Evolutionary conservation across 768 basidiomycete species (phyloP), one percentile per base, ranked within the genome.

Genomic region (Pseudohyphozyma bogoriensis): DNA sequence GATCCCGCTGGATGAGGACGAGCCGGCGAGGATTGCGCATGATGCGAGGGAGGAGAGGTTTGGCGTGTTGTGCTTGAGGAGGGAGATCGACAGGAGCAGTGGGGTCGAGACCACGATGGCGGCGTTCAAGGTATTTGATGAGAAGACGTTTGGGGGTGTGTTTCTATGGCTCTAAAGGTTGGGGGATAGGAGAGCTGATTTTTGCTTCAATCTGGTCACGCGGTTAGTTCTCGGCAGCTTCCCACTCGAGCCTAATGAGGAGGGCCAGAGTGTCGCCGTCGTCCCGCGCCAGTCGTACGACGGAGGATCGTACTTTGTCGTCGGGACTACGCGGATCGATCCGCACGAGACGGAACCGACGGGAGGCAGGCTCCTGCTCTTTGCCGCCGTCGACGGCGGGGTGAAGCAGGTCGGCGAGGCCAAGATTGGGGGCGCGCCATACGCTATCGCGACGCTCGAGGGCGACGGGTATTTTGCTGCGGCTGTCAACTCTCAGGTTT

Each of bases 1-100:
- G 37, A 76, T 88, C 32, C 78, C 82, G 29, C 74, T 91, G 13
- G 89, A 87, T 4, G 75, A 80, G 31, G 82, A 87, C 58, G 82
- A 81, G 68, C 90, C 90, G 2, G 79, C 79, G 8, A 76, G 80
- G 37, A 82, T 95, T 40, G 78, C 79, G 2, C 77, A 91, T 70
- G 78, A 83, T 55, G 76, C 79, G 0, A 69, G 69, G 5, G 72
- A 79, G 55, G 80, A 79, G 56, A 75, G 77, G 0, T 86, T 88
- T 61, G 87, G 82, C 1, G 81, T 92, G 10, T 81, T 80, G 0
- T 86, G 82, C 66, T 74, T 77, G 15, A 77, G 78, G n/a, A 74
- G 76, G 0, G 76, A 77, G 36, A 83, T 87, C 2, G 72, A 74
- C 31, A 77, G 83, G 55, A 65, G 83, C 36, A 83, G 81, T 6